Evolutionary conservation across 2,329 filamentous ascomycete species (phyloP).

Genomic region (Phialocephala sp.): DNA sequence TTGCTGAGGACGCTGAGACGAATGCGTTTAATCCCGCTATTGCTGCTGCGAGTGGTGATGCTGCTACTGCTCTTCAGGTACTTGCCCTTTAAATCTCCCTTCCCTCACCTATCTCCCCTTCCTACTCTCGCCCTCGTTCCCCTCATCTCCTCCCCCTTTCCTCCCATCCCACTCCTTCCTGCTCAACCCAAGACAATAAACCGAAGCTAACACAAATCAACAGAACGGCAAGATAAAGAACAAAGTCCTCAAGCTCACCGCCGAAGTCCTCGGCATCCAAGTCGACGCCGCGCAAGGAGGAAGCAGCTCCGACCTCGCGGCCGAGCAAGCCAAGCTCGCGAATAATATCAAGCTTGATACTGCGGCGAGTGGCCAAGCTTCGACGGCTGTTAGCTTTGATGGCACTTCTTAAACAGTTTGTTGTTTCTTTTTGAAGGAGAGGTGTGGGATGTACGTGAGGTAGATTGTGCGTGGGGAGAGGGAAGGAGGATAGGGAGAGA

Average conservation of each 20-base stretch:
- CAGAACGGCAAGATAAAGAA: conserved; percentile 63
- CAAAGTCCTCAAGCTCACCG: conserved; percentile 63
- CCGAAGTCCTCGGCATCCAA: conserved; percentile 56
- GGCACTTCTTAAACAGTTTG: conserved; percentile 37
- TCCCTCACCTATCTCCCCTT: neutral
- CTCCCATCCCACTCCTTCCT: neutral
- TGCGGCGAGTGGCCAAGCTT: conserved; percentile 53
- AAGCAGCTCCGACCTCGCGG: conserved; percentile 48
- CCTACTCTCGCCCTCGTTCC: too few species aligned
- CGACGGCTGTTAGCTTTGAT: conserved; percentile 47
- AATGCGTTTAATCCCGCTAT: conserved; percentile 61
- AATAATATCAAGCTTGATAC: conserved; percentile 58
- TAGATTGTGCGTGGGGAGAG: too few species aligned
- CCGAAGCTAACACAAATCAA: neutral
- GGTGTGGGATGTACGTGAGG: neutral
- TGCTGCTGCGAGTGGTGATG: conserved; percentile 51
- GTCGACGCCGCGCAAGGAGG: conserved; percentile 57
- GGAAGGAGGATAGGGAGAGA: neutral
- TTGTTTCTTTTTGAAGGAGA: too few species aligned
- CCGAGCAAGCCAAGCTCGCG: conserved; percentile 57
- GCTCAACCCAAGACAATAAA: neutral
- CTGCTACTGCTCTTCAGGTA: conserved; percentile 55
- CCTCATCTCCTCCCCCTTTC: too few species aligned
- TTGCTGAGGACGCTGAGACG: conserved; percentile 58
- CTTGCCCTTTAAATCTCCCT: conserved; percentile 11